Conservation (phyloP, 1,139 yeast genomes). For the Zhuliangozyma parablackwelliae region DNA sequence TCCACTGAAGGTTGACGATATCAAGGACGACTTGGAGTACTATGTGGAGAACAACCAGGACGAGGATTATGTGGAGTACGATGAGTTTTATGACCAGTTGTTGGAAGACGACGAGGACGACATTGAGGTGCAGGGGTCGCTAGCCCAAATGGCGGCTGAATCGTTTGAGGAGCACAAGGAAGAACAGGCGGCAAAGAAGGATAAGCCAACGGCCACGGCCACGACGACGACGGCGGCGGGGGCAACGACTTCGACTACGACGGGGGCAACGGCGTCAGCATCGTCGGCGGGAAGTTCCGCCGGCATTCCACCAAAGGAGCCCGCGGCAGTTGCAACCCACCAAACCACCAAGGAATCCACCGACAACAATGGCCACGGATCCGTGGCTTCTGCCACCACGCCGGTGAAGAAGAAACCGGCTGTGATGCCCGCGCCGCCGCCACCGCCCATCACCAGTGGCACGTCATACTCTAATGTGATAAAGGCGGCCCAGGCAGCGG, state of each 20-base stretch:
- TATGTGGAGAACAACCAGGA: conserved; percentile 94
- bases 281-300: neutral
- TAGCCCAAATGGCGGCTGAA: conserved; percentile 34
- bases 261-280: neutral
- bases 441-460: conserved; percentile 16
- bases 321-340: neutral
- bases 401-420: conserved; percentile 10
- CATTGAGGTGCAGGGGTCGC: conserved; percentile 13
- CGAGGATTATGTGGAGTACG: conserved; percentile 94
- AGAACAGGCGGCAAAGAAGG: conserved; percentile 2
- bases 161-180: conserved; percentile 11
- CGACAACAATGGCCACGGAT: neutral
- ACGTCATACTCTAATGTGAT: conserved; percentile 20
- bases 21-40: conserved; percentile 87
- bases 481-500: conserved; percentile 16
- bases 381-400: conserved; percentile 4
- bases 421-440: conserved; percentile 12
- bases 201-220: too few species aligned
- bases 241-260: too few species aligned
- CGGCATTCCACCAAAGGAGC: neutral
- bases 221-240: too few species aligned
- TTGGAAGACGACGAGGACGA: conserved; percentile 58
- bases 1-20: conserved; percentile 73
- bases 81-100: conserved; percentile 84
- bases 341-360: neutral